Conservation (phyloP, 495 filamentous ascomycete genomes). For the Lindgomyces ingoldianus region DNA sequence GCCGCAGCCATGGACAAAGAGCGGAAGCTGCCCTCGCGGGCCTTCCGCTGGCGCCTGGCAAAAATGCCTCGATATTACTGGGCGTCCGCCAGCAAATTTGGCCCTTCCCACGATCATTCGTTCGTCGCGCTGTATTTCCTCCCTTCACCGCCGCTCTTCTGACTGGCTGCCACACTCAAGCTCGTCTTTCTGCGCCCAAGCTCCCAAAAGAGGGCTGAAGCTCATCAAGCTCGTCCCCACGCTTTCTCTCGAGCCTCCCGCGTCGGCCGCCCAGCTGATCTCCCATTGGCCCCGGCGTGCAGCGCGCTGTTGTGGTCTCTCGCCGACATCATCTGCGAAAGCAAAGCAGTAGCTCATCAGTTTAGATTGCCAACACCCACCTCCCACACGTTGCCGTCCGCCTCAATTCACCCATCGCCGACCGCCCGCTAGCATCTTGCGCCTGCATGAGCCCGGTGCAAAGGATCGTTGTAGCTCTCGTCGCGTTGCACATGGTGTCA, state of each 20-base stretch:
- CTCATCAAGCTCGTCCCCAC: background rate
- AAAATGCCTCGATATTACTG: conserved; percentile 3
- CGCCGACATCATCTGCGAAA: conserved; percentile 11
- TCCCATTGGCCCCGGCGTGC: conserved; percentile 18
- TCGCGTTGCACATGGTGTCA: conserved; percentile 20
- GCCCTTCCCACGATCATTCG: conserved; percentile 21
- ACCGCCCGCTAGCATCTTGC: conserved; percentile 1
- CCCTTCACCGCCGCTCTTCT: conserved; percentile 13
- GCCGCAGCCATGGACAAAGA: background rate
- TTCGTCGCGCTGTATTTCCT: conserved; percentile 1
- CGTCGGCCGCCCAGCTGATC: conserved; percentile 12
- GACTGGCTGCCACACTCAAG: conserved; percentile 22
- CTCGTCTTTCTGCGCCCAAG: conserved; percentile 8
- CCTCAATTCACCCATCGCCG: background rate
- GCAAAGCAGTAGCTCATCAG: conserved; percentile 17
- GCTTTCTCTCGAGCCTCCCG: conserved; percentile 27
- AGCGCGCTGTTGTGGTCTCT: conserved; percentile 18
- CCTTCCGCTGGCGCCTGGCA: no score
- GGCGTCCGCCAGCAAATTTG: background rate
- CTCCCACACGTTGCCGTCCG: conserved; percentile 9
- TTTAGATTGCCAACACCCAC: conserved; percentile 29
- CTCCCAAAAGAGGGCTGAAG: conserved; percentile 9
- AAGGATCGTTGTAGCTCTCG: conserved; percentile 9
- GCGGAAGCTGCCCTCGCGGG: no score
- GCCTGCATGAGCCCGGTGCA: conserved; percentile 22